These are phyloP conservation scores for Croton setiger DNA, from an alignment of 441 rosid species.

Conservation along the genomic window DNA sequence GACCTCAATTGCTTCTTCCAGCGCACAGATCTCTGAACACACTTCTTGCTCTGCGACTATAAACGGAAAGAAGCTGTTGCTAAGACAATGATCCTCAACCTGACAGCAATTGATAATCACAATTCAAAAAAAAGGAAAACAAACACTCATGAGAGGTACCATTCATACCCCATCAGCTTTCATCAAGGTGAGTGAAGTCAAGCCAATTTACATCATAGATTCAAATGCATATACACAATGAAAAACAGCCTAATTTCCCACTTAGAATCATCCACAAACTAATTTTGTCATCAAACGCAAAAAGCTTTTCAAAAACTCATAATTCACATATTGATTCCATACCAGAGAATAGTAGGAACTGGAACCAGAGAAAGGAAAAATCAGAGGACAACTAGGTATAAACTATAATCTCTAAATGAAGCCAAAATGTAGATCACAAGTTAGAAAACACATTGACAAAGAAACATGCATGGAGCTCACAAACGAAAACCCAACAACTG, in stretches of 20 bases:
- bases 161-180: background rate
- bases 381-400: background rate
- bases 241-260: background rate
- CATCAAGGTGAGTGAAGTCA: background rate
- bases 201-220: background rate
- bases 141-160: background rate
- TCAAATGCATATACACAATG: background rate
- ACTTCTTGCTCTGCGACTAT: slow-evolving; percentile 69
- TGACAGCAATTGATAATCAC: slow-evolving; percentile 27
- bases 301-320: background rate
- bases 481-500: background rate
- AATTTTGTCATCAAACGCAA: background rate
- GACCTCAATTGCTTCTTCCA: slow-evolving; percentile 55
- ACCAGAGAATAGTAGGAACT: background rate
- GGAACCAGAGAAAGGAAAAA: background rate
- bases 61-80: slow-evolving; percentile 81
- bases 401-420: background rate
- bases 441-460: background rate
- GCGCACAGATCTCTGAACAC: slow-evolving; percentile 65
- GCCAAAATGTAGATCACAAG: background rate
- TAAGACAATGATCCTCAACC: slow-evolving; percentile 71
- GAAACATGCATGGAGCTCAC: background rate
- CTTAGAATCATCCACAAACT: background rate
- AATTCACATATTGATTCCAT: background rate
- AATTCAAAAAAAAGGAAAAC: slow-evolving; percentile 9